Conservation (phyloP, 2,329 filamentous ascomycete genomes). For the Aschersonia sp. region DNA sequence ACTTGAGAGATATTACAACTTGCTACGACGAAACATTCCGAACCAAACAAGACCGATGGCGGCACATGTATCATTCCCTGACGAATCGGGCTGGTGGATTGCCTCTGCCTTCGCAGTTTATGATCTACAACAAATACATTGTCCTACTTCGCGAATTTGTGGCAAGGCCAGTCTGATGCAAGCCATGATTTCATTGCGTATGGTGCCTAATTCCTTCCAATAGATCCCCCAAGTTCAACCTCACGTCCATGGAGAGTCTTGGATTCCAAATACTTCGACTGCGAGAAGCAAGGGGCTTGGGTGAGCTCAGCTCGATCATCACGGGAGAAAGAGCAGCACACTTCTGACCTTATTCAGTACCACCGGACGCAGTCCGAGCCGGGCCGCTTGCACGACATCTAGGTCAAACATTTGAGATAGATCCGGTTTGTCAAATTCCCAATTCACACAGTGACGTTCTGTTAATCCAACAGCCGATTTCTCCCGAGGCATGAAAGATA, state of each 20-base stretch:
- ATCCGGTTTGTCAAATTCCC: constrained; percentile 9
- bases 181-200: not conserved
- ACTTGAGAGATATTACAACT: constrained; percentile 35
- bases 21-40: constrained; percentile 36
- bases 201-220: constrained; percentile 2
- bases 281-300: constrained; percentile 36
- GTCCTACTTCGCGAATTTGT: constrained; percentile 33
- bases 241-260: constrained; percentile 36
- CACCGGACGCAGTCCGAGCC: constrained; percentile 18
- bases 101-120: constrained; percentile 35
- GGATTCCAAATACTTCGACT: constrained; percentile 34
- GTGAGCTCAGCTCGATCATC: constrained; percentile 16
- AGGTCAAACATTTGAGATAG: constrained; percentile 8
- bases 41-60: constrained; percentile 37
- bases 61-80: constrained; percentile 42
- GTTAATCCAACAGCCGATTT: not conserved
- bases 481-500: constrained; percentile 17
- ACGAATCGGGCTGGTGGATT: constrained; percentile 36
- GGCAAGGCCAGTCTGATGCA: constrained; percentile 23
- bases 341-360: not conserved
- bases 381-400: constrained; percentile 19
- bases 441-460: not conserved
- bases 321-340: no score
- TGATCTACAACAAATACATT: constrained; percentile 41
- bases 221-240: constrained; percentile 35